phyloP scores from a whole-genome alignment of 2,329 filamentous ascomycete species.

The Colletotrichum sp. region DNA sequence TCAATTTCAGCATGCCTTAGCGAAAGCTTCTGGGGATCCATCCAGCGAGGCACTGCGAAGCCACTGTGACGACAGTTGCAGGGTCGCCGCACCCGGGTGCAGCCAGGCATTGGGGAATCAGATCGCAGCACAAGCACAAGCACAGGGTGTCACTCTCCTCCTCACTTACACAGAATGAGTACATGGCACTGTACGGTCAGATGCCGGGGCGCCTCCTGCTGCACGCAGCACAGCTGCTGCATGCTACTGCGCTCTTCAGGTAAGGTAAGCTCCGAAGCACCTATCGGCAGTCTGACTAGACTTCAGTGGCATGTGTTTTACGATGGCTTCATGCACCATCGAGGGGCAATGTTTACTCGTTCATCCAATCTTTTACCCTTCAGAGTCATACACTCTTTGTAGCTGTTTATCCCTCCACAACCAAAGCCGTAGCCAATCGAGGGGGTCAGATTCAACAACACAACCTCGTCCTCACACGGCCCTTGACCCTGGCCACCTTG shows the following conservation, averaged over 20 bases:
- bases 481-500: neutral
- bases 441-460: conserved; percentile 9
- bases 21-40: neutral
- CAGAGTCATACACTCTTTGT: neutral
- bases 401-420: neutral
- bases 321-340: conserved; percentile 4
- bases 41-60: neutral
- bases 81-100: neutral
- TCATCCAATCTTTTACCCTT: neutral
- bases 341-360: neutral
- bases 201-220: neutral
- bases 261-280: neutral
- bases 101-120: neutral
- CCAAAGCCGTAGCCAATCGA: conserved; percentile 5
- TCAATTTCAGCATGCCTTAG: conserved; percentile 9
- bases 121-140: neutral
- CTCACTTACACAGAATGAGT: neutral
- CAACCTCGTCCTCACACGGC: neutral
- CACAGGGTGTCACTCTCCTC: neutral
- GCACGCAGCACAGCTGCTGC: neutral
- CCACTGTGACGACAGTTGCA: conserved; percentile 1
- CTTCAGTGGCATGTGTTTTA: conserved; percentile 7
- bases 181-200: neutral
- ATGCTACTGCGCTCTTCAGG: neutral
- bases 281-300: neutral